Evolutionary conservation across 2,329 filamentous ascomycete species (phyloP), one percentile per base, ranked within the genome.

Genomic region (Alternaria gansuensis): DNA sequence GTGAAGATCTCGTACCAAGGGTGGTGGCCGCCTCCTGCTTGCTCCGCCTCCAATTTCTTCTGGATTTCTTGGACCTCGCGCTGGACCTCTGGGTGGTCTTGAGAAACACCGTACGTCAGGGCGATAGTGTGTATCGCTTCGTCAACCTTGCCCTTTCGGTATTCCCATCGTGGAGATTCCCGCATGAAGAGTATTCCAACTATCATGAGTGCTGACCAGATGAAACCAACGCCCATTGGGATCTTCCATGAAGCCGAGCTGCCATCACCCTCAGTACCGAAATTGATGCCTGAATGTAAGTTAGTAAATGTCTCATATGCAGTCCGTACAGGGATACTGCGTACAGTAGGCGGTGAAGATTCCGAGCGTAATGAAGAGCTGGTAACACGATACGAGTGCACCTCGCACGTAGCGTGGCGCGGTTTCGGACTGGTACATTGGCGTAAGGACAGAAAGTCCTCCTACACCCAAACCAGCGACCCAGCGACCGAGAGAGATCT

Each of bases 281-380:
- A 89, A 73, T 90, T 88, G 74, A 83, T 80, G 8, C 37, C 37
- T 40, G 14, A 24, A 24, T 17, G 37, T 40, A 40, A 24, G 37
- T 40, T 5, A 40, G 37, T 14, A 14, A 8, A 40, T 2, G 21
- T 40, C 21, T 24, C 10, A 24, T 5, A 24, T 3, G 24, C 14
- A 4, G 37, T 14, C 14, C 1, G 37, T 14, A 24, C 5, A 17
- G 10, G 4, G 11, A 13, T 1, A 14, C 14, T 14, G 21, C 37
- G 24, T 13, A 66, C 77, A 76, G 59, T 78, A 78, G 2, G 79
- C 82, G 23, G 80, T 70, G 52, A 81, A 87, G 72, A 91, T 90
- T 46, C 88, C 88, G 28, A 90, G 79, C 0, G 88, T 90, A 71
- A 90, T 88, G 73, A 89, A 85, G 3, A 90, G 82, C 79, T 90